These are phyloP conservation scores for Trypanosoma congolense DNA, from an alignment of 208 protist genomes.

Conservation along the genomic window DNA sequence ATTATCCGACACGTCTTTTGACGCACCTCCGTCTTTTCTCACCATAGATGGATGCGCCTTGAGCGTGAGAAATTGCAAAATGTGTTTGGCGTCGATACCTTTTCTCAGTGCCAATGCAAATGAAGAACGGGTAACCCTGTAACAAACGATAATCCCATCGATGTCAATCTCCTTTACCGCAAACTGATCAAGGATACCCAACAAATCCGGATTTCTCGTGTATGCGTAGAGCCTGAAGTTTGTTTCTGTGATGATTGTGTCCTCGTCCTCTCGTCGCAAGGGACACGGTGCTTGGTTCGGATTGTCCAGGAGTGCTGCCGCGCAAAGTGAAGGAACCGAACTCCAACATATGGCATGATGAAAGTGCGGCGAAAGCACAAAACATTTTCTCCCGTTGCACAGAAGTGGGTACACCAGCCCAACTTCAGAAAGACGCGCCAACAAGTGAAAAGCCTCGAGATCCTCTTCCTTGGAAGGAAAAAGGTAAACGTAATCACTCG, in stretches of 20 bases:
- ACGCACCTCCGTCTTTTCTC: conserved; percentile 21
- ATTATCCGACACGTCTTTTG: conserved; percentile 1
- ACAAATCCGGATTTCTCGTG: conserved; percentile 61
- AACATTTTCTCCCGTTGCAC: conserved; percentile 36
- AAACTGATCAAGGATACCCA: conserved; percentile 82
- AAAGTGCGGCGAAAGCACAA: conserved; percentile 74
- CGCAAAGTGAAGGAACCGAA: conserved; percentile 56
- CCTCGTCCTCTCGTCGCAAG: conserved; percentile 75
- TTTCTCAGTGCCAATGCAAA: conserved; percentile 69
- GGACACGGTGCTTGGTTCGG: background rate
- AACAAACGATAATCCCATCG: conserved; percentile 66
- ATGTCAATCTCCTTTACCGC: conserved; percentile 64
- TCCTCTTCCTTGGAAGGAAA: conserved; percentile 57
- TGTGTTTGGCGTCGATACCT: conserved; percentile 69
- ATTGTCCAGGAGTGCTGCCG: conserved; percentile 39
- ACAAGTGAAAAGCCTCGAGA: conserved; percentile 51
- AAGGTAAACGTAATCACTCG: conserved; percentile 40
- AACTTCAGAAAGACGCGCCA: conserved; percentile 71
- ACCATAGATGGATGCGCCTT: conserved; percentile 85
- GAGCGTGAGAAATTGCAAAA: conserved; percentile 81
- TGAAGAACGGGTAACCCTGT: conserved; percentile 72
- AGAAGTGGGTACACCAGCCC: conserved; percentile 75
- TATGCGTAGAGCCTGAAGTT: conserved; percentile 91
- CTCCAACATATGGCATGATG: conserved; percentile 66
- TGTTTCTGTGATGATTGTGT: conserved; percentile 90